Evolutionary conservation across 257 asterid species (phyloP).

Genomic region (Scutellaria baicalensis): DNA sequence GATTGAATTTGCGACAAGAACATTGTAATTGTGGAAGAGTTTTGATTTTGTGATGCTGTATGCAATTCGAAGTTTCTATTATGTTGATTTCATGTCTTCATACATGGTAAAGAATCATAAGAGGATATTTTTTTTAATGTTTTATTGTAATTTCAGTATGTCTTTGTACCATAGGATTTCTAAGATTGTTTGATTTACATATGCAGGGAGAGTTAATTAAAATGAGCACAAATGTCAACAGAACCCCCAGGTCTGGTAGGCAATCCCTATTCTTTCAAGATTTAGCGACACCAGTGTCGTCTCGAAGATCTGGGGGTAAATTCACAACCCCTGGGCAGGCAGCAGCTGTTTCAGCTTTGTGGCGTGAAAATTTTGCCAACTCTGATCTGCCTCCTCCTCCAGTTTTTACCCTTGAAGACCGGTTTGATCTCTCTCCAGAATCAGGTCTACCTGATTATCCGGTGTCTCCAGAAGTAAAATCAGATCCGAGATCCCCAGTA

Average conservation of each 20-base stretch:
- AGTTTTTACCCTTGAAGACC: slow-evolving; percentile 80
- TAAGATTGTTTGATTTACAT: background rate
- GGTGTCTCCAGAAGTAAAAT: slow-evolving; percentile 63
- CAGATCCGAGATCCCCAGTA: slow-evolving; percentile 64
- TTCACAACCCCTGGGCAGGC: slow-evolving; percentile 81
- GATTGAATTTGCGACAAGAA: background rate
- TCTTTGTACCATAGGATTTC: background rate
- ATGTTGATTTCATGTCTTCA: background rate
- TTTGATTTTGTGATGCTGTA: background rate
- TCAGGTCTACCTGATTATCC: slow-evolving; percentile 63
- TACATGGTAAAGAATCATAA: background rate
- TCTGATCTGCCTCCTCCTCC: slow-evolving; percentile 99
- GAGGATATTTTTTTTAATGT: background rate
- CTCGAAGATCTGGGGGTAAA: slow-evolving; percentile 64
- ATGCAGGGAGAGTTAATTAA: slow-evolving; percentile 21
- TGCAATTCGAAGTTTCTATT: background rate
- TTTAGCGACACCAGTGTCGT: slow-evolving; percentile 76
- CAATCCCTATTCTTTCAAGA: slow-evolving; percentile 83
- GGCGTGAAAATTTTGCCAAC: slow-evolving; percentile 86
- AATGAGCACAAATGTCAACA: slow-evolving; percentile 49
- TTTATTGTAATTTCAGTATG: no score
- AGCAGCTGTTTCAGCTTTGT: slow-evolving; percentile 90
- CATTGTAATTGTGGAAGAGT: background rate
- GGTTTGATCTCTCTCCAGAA: slow-evolving; percentile 70
- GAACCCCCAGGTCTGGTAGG: slow-evolving; percentile 82